phyloP scores from a whole-genome alignment of 805 yeast species.

The Wickerhamiella domercqiae region DNA sequence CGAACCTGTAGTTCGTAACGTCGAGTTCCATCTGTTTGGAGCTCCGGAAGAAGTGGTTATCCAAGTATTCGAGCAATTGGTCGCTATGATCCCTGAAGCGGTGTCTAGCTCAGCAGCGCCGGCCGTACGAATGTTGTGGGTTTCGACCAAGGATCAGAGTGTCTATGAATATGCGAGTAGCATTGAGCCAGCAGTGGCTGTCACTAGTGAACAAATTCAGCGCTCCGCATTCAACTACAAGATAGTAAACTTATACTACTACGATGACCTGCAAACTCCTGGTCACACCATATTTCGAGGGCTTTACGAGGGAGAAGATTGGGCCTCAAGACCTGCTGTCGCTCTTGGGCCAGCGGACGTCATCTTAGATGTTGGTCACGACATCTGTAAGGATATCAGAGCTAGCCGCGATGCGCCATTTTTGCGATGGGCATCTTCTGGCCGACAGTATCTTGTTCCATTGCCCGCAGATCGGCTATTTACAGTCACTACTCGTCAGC shows the following conservation, averaged over 20 bases:
- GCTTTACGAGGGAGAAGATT: background rate
- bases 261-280: background rate
- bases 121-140: no score
- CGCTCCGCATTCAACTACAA: no score
- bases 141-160: no score
- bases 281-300: background rate
- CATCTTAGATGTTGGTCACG: background rate
- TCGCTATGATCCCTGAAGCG: background rate
- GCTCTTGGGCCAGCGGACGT: background rate
- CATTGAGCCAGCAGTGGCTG: no score
- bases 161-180: no score
- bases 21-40: slow-evolving; percentile 1
- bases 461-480: no score
- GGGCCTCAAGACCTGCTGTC: background rate
- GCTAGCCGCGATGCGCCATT: slow-evolving; percentile 2
- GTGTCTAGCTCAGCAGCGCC: no score
- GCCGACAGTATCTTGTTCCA: no score
- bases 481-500: no score
- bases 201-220: no score
- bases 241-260: slow-evolving; percentile 2
- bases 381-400: background rate
- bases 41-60: background rate
- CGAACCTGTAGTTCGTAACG: no score
- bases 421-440: no score
- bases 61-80: background rate